phyloP scores from a whole-genome alignment of 2,329 filamentous ascomycete genomes.

The Fusarium sp. region DNA sequence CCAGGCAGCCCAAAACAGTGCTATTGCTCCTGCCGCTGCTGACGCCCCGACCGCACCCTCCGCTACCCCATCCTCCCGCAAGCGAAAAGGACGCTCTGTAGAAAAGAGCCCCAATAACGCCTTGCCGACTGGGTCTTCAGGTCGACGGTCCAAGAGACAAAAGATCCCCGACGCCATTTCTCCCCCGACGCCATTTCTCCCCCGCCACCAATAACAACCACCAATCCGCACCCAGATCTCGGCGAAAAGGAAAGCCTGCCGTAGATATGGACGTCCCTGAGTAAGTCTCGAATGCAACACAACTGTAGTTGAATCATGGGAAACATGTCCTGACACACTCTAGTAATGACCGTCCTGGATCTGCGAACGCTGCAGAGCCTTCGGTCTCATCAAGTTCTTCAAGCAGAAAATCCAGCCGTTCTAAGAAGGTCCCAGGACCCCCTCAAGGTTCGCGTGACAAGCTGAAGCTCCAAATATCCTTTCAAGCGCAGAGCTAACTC shows the following conservation, averaged over 20 bases:
- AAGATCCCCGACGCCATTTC: constrained; percentile 68
- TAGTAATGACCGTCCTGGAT: constrained; percentile 57
- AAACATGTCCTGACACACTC: constrained; percentile 20
- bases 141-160: constrained; percentile 77
- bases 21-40: constrained; percentile 56
- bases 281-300: constrained; percentile 58
- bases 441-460: constrained; percentile 54
- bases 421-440: constrained; percentile 72
- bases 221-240: constrained; percentile 58
- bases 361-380: constrained; percentile 71
- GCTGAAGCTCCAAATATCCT: background rate
- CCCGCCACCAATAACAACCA: constrained; percentile 44
- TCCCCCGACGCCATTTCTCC: constrained; percentile 60
- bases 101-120: constrained; percentile 60
- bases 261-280: constrained; percentile 80
- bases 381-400: constrained; percentile 71
- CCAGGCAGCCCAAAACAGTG: constrained; percentile 63
- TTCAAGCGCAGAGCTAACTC: constrained; percentile 26
- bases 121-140: constrained; percentile 52
- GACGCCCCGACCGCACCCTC: constrained; percentile 58
- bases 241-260: constrained; percentile 71
- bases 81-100: constrained; percentile 78
- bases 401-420: constrained; percentile 78
- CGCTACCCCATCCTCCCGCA: constrained; percentile 68
- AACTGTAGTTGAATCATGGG: background rate